phyloP scores from a whole-genome alignment of 2,329 filamentous ascomycete genomes.

The Lizonia empirigonia region DNA sequence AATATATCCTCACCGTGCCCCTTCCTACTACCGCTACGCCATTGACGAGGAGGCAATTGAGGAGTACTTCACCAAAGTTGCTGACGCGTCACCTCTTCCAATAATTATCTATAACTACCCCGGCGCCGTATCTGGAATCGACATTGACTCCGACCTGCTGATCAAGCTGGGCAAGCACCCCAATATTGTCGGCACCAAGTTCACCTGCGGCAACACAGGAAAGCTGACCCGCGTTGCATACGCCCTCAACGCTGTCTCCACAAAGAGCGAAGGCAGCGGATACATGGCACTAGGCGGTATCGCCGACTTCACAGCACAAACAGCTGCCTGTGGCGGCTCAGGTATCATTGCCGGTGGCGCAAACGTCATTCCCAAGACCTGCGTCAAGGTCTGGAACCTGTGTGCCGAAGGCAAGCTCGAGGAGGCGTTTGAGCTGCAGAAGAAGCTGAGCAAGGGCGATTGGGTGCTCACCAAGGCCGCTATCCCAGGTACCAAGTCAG shows the following conservation, averaged over 20 bases:
- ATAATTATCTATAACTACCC: conserved; percentile 91
- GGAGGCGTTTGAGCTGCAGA: conserved; percentile 77
- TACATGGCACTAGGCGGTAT: conserved; percentile 90
- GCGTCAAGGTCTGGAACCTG: conserved; percentile 77
- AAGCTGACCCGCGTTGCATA: conserved; percentile 83
- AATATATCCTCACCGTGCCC: conserved; percentile 82
- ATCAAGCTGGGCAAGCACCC: conserved; percentile 78
- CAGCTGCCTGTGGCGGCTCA: conserved; percentile 75
- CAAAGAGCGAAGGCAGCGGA: conserved; percentile 53
- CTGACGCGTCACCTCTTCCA: conserved; percentile 76
- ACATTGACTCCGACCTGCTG: conserved; percentile 87
- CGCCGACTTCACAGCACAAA: conserved; percentile 86
- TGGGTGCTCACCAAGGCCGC: conserved; percentile 83
- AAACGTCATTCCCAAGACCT: conserved; percentile 83
- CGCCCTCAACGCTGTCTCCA: conserved; percentile 73
- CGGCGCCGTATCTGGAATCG: conserved; percentile 82
- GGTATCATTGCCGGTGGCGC: conserved; percentile 86
- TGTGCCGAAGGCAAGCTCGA: conserved; percentile 74
- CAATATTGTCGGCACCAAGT: conserved; percentile 88
- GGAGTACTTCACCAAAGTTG: conserved; percentile 76
- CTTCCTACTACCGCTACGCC: conserved; percentile 80
- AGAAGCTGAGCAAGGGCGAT: conserved; percentile 76
- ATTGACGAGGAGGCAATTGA: conserved; percentile 76
- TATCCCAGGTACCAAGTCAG: conserved; percentile 85
- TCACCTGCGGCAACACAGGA: conserved; percentile 89